Base-by-base conservation (phyloP, 2,329 filamentous ascomycete genomes). In the Xylariaceae sp. region DNA sequence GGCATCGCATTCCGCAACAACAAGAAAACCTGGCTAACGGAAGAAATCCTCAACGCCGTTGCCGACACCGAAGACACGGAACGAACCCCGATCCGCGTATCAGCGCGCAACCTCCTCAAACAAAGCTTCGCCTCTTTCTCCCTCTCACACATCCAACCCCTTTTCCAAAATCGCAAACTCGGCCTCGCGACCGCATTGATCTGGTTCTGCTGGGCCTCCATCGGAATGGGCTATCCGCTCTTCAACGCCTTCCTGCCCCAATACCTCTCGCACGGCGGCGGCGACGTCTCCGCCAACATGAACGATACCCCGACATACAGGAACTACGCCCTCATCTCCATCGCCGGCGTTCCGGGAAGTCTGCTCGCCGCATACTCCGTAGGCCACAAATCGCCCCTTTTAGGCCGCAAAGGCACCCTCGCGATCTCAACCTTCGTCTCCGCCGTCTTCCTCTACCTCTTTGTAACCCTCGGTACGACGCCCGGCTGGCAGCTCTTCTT, bases 241-340 rank as follows among this genome's bases (percentile, higher is more conserved):
- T 96, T 93, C 81, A 94, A 94, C 73, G 88, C 89, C 55, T 95
- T 95, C 75, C 80, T 96, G n/a, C 91, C 91, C 0, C 89, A 94
- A 66, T 94, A 94, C 70, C 83, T 95, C 60, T 83, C 86, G 23
- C 82, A 85, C 58, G 81, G 83, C 30, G 74, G 74, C 8, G 73
- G 75, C 30, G 69, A 75, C 10, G 71, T 72, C 15, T 70, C 72
- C 52, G 72, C 75, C 39, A 77, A 42, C 3, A 2, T 17, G 5
- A 35, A 62, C 10, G 70, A 64, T 17, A 63, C 59, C n/a, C 70
- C 70, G 35, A 83, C 84, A 0, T 95, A 94, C 76, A 86, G 88
- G 62, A 90, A 91, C 78, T 93, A 92, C 72, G 87, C 87, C 72
- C 92, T 95, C 72, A 90, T 88, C 13, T 88, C 88, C 47, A 77